Percentiles rank a stretch among this genome's conserved stretches.
These are phyloP conservation scores for Eucalyptus sp. DNA, from an alignment of 345 rosid species.

Conservation along the genomic window DNA sequence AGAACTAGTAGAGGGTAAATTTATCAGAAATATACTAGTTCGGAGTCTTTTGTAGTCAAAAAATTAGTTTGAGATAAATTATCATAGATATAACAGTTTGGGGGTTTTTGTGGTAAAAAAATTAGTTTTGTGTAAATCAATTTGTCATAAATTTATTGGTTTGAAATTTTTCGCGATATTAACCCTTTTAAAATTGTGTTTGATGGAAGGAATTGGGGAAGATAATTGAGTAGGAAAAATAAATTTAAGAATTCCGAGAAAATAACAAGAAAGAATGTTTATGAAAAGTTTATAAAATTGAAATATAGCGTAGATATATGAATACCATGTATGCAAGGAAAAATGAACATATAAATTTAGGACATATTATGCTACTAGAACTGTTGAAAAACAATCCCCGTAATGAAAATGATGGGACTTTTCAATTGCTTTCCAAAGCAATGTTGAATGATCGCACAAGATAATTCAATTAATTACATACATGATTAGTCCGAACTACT, in stretches of 20 bases:
- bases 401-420: neutral
- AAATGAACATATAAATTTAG: neutral
- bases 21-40: no score
- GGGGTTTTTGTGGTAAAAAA: rapidly evolving
- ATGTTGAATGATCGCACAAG: neutral
- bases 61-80: no score
- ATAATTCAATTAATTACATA: neutral
- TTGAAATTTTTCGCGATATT: no score
- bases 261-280: neutral
- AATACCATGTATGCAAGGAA: neutral
- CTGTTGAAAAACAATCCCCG: neutral
- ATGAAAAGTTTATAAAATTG: neutral
- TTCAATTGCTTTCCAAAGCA: neutral
- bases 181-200: neutral
- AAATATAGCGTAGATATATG: neutral
- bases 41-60: rapidly evolving
- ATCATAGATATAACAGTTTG: no score
- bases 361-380: neutral
- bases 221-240: neutral
- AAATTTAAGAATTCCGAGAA: neutral
- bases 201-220: neutral
- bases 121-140: no score
- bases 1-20: no score
- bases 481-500: neutral
- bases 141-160: no score